Conservation (phyloP, 73 alveolate species). For the Effrenium voratum region DNA sequence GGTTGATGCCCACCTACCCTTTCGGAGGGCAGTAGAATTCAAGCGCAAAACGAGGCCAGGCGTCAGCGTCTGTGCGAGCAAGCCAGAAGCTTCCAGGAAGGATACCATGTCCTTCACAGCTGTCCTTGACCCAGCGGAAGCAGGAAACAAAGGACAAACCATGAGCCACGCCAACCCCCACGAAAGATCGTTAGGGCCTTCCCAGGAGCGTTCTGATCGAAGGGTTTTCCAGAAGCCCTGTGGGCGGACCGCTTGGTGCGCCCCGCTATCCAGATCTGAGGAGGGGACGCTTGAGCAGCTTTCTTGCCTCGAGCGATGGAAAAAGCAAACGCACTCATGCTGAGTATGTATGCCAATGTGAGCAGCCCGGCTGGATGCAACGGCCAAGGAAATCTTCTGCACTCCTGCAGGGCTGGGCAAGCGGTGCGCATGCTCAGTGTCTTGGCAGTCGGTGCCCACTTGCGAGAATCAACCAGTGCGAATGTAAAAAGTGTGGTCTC, state of each 20-base stretch:
- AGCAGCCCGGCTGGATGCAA: constrained; percentile 35
- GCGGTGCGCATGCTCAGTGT: too few species aligned
- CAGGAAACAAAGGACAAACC: background rate
- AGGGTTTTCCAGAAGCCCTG: background rate
- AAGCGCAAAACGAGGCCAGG: background rate
- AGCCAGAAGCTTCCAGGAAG: constrained; percentile 24
- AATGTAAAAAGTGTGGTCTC: too few species aligned
- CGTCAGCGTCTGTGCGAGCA: constrained; percentile 24
- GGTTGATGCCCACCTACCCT: too few species aligned
- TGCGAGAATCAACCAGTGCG: too few species aligned
- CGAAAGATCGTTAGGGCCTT: background rate
- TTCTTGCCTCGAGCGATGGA: constrained; percentile 41
- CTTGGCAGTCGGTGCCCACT: too few species aligned
- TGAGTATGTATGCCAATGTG: too few species aligned
- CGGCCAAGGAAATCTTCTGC: constrained; percentile 39
- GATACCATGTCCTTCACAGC: constrained; percentile 58
- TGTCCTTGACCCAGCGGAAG: background rate
- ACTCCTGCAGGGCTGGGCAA: constrained; percentile 1
- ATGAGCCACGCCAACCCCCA: background rate
- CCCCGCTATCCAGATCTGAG: background rate
- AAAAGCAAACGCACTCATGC: background rate
- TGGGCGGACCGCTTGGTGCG: background rate
- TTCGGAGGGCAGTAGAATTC: too few species aligned
- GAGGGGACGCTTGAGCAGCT: constrained; percentile 41
- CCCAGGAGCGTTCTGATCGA: background rate